Evolutionary conservation across 1,139 yeast species (phyloP), one percentile per base, ranked within the genome.

Genomic region (Wickerhamomyces sp.): DNA sequence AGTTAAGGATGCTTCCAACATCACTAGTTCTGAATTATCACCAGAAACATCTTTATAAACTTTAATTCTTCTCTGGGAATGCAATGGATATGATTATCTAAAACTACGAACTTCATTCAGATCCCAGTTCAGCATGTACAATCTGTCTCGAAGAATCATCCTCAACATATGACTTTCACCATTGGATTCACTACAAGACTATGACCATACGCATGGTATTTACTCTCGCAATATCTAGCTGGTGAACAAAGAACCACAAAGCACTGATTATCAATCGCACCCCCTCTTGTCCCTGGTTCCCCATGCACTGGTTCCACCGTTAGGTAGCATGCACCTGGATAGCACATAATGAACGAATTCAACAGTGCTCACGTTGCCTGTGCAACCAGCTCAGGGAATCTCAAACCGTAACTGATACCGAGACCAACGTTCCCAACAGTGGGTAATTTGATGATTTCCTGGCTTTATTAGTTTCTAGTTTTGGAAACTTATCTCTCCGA

Each of bases 231-330:
- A 51, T 85, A 87, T 55, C 96, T 71, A 3, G 96, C 89, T 2
- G 97, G 97, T 16, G 95, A 84, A 54, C 95, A 87, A 54, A 86
- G 59, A 11, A 88, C 60, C 10, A 87, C 84, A 54, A 75, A 89
- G 9, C 83, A 57, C 59, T 89, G 93, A 59, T 89, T 89, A 57
- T 89, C 97, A 10, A 89, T 82, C 4, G 96, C 94, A 44, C 97
- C 69, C 1, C 94, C 72, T 41, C 89, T 70, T 2, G 93, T 96
- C 40, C 89, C 70, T 46, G 88, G 67, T 47, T 81, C 83, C 97
- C 97, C 89, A 58, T 87, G 96, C 54, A 86, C 66, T 1, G 97
- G 97, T 0, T 97, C 97, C 0, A 97, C 89, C 21, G 91, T 86
- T 16, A 95, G 85, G 65, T 89, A 89, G 66, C 89, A 89, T 0